Conservation (phyloP, 2,329 filamentous ascomycete genomes). For the Talaromyces amestolkiae region DNA sequence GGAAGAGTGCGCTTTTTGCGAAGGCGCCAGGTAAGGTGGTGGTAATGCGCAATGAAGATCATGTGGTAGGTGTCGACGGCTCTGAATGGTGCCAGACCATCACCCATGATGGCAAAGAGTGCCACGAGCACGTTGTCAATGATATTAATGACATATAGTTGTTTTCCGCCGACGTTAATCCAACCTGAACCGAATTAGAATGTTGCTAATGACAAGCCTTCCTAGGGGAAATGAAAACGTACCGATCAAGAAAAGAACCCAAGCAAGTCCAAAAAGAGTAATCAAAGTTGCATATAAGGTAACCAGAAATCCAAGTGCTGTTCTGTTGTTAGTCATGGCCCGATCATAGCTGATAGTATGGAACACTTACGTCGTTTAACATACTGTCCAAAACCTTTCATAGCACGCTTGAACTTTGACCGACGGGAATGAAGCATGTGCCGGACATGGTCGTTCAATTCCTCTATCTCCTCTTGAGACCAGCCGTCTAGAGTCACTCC, state of each 20-base stretch:
- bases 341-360: not conserved
- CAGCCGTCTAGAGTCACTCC: constrained; percentile 70
- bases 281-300: constrained; percentile 80
- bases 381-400: constrained; percentile 80
- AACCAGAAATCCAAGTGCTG: constrained; percentile 75
- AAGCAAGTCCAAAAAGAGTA: constrained; percentile 78
- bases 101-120: constrained; percentile 68
- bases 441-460: constrained; percentile 80
- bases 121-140: constrained; percentile 71
- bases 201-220: not conserved
- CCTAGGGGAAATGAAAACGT: constrained; percentile 21
- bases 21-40: constrained; percentile 62
- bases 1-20: constrained; percentile 63
- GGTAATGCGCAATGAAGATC: constrained; percentile 75
- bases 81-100: constrained; percentile 71
- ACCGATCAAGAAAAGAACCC: constrained; percentile 88
- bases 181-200: constrained; percentile 51
- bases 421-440: constrained; percentile 83
- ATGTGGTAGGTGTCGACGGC: constrained; percentile 84
- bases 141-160: constrained; percentile 67
- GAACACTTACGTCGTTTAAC: constrained; percentile 61
- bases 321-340: constrained; percentile 6
- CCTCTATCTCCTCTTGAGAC: constrained; percentile 69
- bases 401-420: constrained; percentile 72
- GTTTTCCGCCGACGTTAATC: constrained; percentile 75